phyloP scores from a whole-genome alignment of 805 yeast species.

The Kodamaea fukazawae region DNA sequence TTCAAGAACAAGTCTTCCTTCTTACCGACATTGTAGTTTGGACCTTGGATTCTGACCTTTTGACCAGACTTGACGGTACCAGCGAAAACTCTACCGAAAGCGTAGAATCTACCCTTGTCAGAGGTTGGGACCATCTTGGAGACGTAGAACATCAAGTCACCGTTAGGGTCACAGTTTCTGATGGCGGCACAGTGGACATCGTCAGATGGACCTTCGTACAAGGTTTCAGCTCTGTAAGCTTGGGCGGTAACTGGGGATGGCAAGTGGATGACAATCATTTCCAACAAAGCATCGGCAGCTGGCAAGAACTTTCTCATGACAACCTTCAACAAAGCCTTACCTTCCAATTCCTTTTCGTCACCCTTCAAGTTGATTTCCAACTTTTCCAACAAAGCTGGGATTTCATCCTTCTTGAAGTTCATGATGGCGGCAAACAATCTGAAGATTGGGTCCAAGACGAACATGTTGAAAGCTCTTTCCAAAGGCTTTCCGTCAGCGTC shows the following conservation, averaged over 20 bases:
- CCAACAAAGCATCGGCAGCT: slow-evolving; percentile 99
- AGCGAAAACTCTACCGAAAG: slow-evolving; percentile 99
- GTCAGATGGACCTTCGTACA: slow-evolving; percentile 97
- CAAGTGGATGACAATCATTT: slow-evolving; percentile 96
- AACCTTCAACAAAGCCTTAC: slow-evolving; percentile 96
- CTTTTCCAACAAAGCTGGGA: slow-evolving; percentile 86
- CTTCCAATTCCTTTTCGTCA: slow-evolving; percentile 98
- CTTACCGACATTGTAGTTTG: slow-evolving; percentile 98
- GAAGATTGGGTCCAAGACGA: slow-evolving; percentile 98
- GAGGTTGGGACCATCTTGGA: slow-evolving; percentile 99
- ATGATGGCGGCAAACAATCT: slow-evolving; percentile 94
- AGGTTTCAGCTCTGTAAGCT: slow-evolving; percentile 97
- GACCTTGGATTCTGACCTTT: slow-evolving; percentile 99
- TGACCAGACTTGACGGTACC: slow-evolving; percentile 99
- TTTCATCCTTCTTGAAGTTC: slow-evolving; percentile 99
- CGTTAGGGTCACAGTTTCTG: slow-evolving; percentile 97
- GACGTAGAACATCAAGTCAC: slow-evolving; percentile 97
- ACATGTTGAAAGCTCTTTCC: slow-evolving; percentile 99
- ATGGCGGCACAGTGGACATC: slow-evolving; percentile 89
- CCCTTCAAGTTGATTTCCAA: slow-evolving; percentile 90
- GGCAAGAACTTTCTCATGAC: slow-evolving; percentile 99
- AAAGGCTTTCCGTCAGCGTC: slow-evolving; percentile 93
- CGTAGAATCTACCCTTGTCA: slow-evolving; percentile 99
- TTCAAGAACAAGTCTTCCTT: slow-evolving; percentile 96
- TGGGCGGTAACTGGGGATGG: slow-evolving; percentile 99